A percentile compares a stretch with the other conserved stretches of the same genome.
Conservation (phyloP, 768 basidiomycete genomes). For the Cubamyces sp. region DNA sequence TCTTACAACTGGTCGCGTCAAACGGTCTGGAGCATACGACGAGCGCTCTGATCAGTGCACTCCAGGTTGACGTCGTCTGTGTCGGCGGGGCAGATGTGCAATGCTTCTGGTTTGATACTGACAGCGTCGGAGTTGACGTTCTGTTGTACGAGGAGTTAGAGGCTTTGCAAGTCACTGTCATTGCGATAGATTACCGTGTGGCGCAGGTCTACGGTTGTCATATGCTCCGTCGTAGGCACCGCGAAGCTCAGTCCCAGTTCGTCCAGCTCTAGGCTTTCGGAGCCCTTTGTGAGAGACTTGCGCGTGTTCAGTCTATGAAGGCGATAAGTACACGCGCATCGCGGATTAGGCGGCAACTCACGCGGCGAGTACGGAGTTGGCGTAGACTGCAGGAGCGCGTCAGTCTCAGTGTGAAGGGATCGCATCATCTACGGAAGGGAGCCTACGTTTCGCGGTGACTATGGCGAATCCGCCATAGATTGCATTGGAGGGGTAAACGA, state of each 20-base stretch:
- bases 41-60: too few relatives aligned
- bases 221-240: not conserved
- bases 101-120: too few relatives aligned
- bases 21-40: too few relatives aligned
- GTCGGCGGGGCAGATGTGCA: too few relatives aligned
- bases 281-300: not conserved
- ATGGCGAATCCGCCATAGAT: not conserved
- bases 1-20: too few relatives aligned
- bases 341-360: not conserved
- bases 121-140: too few relatives aligned
- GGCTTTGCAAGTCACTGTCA: too few relatives aligned
- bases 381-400: slow-evolving; percentile 1
- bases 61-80: too few relatives aligned
- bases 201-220: not conserved
- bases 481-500: not conserved
- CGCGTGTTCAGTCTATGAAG: not conserved
- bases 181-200: not conserved
- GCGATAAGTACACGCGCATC: too few relatives aligned
- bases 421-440: too few relatives aligned
- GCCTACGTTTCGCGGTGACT: not conserved
- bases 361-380: slow-evolving; percentile 6
- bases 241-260: not conserved
- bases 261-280: not conserved
- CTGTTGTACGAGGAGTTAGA: too few relatives aligned
- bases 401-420: too few relatives aligned